These are phyloP conservation scores for Aureobasidium musti DNA, from an alignment of 2,329 filamentous ascomycete genomes.

Conservation along the genomic window DNA sequence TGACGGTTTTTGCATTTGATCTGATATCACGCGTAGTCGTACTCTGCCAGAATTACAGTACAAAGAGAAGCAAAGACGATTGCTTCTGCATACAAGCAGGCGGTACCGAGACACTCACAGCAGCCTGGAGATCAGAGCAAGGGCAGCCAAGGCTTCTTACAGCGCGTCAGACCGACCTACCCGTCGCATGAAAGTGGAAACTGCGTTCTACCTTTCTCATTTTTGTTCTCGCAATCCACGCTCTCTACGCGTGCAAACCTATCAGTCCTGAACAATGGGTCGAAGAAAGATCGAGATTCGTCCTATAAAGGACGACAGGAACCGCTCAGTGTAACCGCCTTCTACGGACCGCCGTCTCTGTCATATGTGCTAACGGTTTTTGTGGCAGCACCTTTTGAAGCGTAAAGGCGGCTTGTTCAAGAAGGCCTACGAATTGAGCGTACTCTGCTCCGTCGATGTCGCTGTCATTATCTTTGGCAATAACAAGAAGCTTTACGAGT, in stretches of 20 bases:
- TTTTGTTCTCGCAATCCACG: background rate
- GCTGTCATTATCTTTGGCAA: constrained; percentile 98
- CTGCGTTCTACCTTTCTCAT: background rate
- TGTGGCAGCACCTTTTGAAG: constrained; percentile 85
- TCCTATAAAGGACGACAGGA: constrained; percentile 97
- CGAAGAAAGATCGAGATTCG: constrained; percentile 99
- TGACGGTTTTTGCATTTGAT: no score
- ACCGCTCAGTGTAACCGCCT: constrained; percentile 65
- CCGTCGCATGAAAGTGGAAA: constrained; percentile 13
- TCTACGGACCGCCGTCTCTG: no score
- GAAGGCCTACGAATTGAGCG: constrained; percentile 97
- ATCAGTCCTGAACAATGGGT: constrained; percentile 74
- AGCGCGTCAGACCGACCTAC: background rate
- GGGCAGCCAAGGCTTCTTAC: constrained; percentile 9
- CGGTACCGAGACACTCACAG: constrained; percentile 12
- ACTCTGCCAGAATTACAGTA: no score
- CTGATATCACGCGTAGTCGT: no score
- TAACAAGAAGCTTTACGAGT: constrained; percentile 99
- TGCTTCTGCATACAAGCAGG: background rate
- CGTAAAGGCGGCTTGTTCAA: constrained; percentile 99
- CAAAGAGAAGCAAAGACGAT: constrained; percentile 14
- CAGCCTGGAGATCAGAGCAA: background rate
- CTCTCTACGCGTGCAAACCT: background rate
- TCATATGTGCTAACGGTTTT: constrained; percentile 15
- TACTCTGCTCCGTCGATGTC: constrained; percentile 97